phyloP scores from a whole-genome alignment of 192 early-diverging fungal species.

The Coemansia aciculifera region DNA sequence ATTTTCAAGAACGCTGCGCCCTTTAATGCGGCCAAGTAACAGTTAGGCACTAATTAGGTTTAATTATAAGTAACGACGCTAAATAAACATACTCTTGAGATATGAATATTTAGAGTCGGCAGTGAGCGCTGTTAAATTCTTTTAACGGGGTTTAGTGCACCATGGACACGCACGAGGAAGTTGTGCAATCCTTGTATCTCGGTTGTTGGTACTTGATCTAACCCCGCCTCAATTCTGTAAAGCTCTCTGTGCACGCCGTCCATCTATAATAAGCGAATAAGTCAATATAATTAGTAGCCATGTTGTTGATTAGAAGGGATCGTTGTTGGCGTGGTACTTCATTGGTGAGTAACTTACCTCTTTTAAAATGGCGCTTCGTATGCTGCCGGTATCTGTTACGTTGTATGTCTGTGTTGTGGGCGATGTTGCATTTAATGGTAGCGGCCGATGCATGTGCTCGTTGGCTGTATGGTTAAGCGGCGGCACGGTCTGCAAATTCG shows the following conservation, averaged over 20 bases:
- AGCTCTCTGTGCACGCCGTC: constrained; percentile 8
- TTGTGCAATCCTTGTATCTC: constrained; percentile 7
- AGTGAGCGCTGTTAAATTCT: background rate
- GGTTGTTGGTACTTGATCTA: background rate
- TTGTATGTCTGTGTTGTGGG: background rate
- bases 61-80: background rate
- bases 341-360: background rate
- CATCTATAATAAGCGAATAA: constrained; percentile 9
- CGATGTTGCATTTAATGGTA: background rate
- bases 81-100: background rate
- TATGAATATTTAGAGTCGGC: background rate
- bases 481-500: background rate
- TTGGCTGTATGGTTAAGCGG: background rate
- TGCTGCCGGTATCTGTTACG: background rate
- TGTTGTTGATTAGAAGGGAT: background rate
- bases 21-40: constrained; percentile 10
- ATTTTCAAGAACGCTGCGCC: constrained; percentile 8
- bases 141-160: background rate
- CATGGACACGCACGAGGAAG: constrained; percentile 10
- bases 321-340: background rate
- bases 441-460: background rate
- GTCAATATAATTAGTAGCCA: background rate
- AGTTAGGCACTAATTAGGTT: background rate
- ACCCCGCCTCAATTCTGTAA: constrained; percentile 3
- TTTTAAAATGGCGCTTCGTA: background rate